A percentile compares a stretch with the other conserved stretches of the same genome.
Evolutionary conservation across 257 asterid genomes (phyloP).

Genomic region (Anisodus acutangulus): DNA sequence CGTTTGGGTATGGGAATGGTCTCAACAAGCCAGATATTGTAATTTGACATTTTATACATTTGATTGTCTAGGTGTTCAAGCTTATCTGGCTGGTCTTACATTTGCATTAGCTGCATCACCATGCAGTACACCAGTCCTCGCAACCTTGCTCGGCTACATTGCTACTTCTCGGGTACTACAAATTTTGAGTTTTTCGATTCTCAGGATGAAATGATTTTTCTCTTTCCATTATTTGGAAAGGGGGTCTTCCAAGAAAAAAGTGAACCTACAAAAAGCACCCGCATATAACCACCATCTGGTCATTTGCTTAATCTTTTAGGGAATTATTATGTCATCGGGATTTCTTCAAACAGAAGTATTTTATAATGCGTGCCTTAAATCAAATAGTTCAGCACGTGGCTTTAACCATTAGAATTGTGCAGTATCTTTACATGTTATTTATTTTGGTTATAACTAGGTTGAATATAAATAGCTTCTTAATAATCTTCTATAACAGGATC

Average conservation of each 20-base stretch:
- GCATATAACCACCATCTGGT: background rate
- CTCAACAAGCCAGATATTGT: background rate
- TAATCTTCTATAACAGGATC: slow-evolving; percentile 59
- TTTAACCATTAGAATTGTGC: background rate
- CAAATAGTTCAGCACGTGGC: background rate
- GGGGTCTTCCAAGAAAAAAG: slow-evolving; percentile 1
- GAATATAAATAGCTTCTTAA: background rate
- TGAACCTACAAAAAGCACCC: background rate
- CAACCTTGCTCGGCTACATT: slow-evolving; percentile 89
- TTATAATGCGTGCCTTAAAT: background rate
- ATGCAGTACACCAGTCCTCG: slow-evolving; percentile 91
- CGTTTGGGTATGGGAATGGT: slow-evolving; percentile 12
- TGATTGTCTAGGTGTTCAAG: slow-evolving; percentile 75
- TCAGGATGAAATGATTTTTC: background rate
- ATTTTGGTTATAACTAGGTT: background rate
- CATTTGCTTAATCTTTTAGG: background rate
- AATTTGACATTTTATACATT: slow-evolving; percentile 4
- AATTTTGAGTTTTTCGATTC: slow-evolving; percentile 25
- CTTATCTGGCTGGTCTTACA: slow-evolving; percentile 94
- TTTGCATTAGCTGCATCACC: slow-evolving; percentile 99
- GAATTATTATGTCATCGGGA: background rate
- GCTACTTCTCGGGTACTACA: slow-evolving; percentile 80
- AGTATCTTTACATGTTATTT: slow-evolving; percentile 9
- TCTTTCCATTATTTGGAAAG: background rate
- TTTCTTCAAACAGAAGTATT: background rate